A percentile compares a stretch with the other conserved stretches of the same genome.
phyloP scores from a whole-genome alignment of 306 rosid species.

The Rubus parviflorus region DNA sequence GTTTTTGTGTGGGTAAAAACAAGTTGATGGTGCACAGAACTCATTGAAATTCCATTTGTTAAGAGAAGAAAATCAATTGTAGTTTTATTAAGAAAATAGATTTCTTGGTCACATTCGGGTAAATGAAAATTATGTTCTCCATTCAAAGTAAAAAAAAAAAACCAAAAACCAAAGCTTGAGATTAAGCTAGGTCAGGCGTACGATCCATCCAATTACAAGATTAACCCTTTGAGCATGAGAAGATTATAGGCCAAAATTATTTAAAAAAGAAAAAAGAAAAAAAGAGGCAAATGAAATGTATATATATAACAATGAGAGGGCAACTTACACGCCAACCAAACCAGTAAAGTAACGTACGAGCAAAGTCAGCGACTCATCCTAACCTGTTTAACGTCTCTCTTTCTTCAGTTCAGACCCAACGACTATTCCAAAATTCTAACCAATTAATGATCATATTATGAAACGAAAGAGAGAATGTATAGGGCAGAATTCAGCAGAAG shows the following conservation, averaged over 20 bases:
- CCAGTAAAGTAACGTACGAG: slow-evolving; percentile 22
- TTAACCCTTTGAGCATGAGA: not conserved
- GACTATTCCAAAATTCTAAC: not conserved
- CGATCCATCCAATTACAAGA: not conserved
- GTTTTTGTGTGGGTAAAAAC: not conserved
- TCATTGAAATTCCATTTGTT: not conserved
- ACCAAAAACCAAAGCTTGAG: not conserved
- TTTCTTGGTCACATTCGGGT: not conserved
- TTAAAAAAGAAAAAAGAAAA: not conserved
- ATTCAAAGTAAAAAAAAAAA: not conserved
- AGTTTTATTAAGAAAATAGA: not conserved
- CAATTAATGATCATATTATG: not conserved
- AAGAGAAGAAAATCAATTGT: not conserved
- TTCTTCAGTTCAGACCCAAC: slow-evolving; percentile 1
- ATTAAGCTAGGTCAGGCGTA: too few relatives aligned
- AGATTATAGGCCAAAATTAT: not conserved
- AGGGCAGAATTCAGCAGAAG: not conserved
- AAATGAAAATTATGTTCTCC: not conserved
- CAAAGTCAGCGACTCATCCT: slow-evolving; percentile 29
- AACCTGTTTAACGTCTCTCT: not conserved
- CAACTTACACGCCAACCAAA: slow-evolving; percentile 12
- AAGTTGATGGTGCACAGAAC: not conserved
- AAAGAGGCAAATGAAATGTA: not conserved
- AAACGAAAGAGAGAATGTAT: not conserved
- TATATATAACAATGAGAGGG: slow-evolving; percentile 5